These are phyloP conservation scores for Podila epicladia DNA, from an alignment of 192 early-diverging fungal species.

Conservation along the genomic window DNA sequence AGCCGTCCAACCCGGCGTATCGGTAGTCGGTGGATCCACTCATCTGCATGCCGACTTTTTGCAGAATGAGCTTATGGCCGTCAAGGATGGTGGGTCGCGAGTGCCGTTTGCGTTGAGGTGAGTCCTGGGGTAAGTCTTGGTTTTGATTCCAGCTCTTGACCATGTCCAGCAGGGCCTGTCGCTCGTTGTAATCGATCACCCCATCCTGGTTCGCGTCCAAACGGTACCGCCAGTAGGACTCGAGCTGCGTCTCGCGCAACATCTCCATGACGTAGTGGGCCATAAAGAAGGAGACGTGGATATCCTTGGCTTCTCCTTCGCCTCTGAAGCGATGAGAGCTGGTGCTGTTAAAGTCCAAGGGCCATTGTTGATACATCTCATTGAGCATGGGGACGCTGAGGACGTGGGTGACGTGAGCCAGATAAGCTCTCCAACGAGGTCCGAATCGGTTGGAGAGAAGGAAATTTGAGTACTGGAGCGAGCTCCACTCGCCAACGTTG, in stretches of 20 bases:
- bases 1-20: conserved; percentile 49
- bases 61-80: conserved; percentile 12
- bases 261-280: conserved; percentile 55
- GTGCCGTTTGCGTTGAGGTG: background rate
- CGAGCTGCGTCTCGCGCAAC: conserved; percentile 50
- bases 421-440: conserved; percentile 41
- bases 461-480: conserved; percentile 51
- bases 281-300: conserved; percentile 51
- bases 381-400: conserved; percentile 46
- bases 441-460: conserved; percentile 54
- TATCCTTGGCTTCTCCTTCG: conserved; percentile 34
- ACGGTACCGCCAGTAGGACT: conserved; percentile 39
- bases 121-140: background rate
- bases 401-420: conserved; percentile 51
- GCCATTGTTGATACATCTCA: conserved; percentile 48
- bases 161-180: conserved; percentile 20
- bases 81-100: conserved; percentile 16
- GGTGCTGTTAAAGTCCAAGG: conserved; percentile 29
- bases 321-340: conserved; percentile 51
- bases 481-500: conserved; percentile 50
- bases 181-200: conserved; percentile 39
- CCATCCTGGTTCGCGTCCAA: conserved; percentile 49
- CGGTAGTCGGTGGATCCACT: conserved; percentile 26
- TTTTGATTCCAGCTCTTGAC: conserved; percentile 17
- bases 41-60: conserved; percentile 8